Conservation (phyloP, 805 yeast species). For the Hanseniaspora taiwanica region DNA sequence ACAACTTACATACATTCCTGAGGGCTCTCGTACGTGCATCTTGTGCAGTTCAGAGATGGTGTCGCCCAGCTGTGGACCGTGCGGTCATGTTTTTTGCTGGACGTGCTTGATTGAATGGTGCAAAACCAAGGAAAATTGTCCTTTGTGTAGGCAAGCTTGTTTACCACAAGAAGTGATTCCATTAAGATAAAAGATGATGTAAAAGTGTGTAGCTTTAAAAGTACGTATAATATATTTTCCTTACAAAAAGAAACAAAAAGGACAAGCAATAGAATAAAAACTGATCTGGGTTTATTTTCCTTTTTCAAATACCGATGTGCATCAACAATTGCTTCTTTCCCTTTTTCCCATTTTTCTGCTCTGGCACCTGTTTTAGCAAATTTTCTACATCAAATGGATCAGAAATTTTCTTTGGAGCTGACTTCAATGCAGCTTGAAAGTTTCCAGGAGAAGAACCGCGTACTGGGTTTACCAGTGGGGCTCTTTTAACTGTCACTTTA, state of each 20-base stretch:
- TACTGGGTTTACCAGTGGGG: slow-evolving; percentile 50
- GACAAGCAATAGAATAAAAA: too few species aligned
- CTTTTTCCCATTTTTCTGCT: slow-evolving; percentile 26
- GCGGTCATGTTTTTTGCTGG: slow-evolving; percentile 96
- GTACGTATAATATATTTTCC: too few species aligned
- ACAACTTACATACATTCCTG: slow-evolving; percentile 55
- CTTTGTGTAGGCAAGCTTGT: slow-evolving; percentile 69
- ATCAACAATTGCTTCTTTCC: slow-evolving; percentile 38
- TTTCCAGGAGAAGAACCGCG: slow-evolving; percentile 16
- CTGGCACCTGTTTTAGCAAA: slow-evolving; percentile 5
- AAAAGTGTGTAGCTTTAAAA: too few species aligned
- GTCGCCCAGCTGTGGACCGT: slow-evolving; percentile 72
- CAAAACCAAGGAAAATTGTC: slow-evolving; percentile 51
- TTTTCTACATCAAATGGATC: slow-evolving; percentile 7
- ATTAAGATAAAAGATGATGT: slow-evolving; percentile 23
- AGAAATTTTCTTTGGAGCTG: not conserved
- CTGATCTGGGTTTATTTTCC: not conserved
- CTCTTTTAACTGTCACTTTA: slow-evolving; percentile 27
- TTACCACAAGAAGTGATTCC: slow-evolving; percentile 37
- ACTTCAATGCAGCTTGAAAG: slow-evolving; percentile 1
- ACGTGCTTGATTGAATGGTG: slow-evolving; percentile 82
- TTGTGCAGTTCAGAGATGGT: slow-evolving; percentile 70
- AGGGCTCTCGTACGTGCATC: slow-evolving; percentile 44
- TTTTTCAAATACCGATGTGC: slow-evolving; percentile 32
- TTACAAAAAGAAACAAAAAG: too few species aligned